Conservation (phyloP, 768 basidiomycete genomes). For the Pleurotus pulmonarius region DNA sequence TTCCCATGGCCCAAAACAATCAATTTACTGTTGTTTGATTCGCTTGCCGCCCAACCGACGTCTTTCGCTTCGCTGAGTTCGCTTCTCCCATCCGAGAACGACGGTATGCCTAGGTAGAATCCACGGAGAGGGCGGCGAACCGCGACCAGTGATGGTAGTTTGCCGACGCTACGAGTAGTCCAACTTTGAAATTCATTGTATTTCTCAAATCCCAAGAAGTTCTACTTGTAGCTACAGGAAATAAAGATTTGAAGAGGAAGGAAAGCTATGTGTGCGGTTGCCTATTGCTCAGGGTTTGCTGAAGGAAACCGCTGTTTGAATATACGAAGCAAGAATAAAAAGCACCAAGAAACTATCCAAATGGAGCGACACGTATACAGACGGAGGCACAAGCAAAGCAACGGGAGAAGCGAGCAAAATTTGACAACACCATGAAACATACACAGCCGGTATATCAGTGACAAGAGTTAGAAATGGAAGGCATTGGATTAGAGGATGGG, state of each 20-base stretch:
- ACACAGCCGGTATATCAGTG: constrained; percentile 7
- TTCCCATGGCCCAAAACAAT: neutral
- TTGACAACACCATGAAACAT: constrained; percentile 11
- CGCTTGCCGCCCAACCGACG: neutral
- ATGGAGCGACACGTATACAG: constrained; percentile 5
- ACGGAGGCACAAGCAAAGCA: constrained; percentile 1
- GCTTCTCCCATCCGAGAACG: constrained; percentile 3
- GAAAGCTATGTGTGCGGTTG: too few relatives aligned
- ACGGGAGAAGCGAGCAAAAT: constrained; percentile 10
- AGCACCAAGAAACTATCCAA: constrained; percentile 4
- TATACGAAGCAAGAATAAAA: neutral
- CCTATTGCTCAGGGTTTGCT: too few relatives aligned
- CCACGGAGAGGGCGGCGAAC: neutral
- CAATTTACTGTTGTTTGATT: neutral
- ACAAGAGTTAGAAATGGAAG: neutral
- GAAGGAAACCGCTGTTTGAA: neutral
- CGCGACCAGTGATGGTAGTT: too few relatives aligned
- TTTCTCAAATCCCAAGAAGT: neutral
- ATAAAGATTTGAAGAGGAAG: too few relatives aligned
- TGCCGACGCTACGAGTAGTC: neutral
- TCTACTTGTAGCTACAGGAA: too few relatives aligned
- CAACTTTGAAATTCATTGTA: neutral
- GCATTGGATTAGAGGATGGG: neutral
- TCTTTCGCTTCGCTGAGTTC: constrained; percentile 1
- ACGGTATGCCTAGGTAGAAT: neutral